These are phyloP conservation scores for Clavulina sp. DNA, from an alignment of 768 basidiomycete species.

Conservation along the genomic window DNA sequence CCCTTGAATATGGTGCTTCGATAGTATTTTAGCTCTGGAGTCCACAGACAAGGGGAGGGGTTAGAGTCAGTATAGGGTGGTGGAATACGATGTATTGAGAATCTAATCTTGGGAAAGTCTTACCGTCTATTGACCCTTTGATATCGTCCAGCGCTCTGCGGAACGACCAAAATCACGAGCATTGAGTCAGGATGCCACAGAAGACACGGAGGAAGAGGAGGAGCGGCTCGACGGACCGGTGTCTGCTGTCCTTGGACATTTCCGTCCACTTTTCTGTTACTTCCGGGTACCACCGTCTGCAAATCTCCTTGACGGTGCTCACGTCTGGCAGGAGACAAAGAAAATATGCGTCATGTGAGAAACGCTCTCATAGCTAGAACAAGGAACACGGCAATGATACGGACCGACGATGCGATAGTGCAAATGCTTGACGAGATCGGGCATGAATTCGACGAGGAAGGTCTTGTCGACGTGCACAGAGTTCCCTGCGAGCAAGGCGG, in stretches of 20 bases:
- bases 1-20: constrained; percentile 63
- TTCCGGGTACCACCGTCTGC: constrained; percentile 40
- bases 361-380: constrained; percentile 23
- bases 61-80: too few relatives aligned
- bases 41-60: background rate
- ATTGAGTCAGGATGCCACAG: background rate
- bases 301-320: constrained; percentile 56
- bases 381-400: background rate
- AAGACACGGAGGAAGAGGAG: background rate
- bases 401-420: constrained; percentile 22
- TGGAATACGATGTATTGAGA: background rate
- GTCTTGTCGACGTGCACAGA: constrained; percentile 67
- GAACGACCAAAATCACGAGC: background rate
- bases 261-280: constrained; percentile 12
- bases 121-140: constrained; percentile 53
- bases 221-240: constrained; percentile 52
- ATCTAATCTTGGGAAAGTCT: background rate
- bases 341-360: background rate
- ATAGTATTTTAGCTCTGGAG: constrained; percentile 62
- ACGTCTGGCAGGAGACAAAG: constrained; percentile 35
- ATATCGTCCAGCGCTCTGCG: constrained; percentile 73
- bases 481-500: constrained; percentile 67
- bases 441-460: constrained; percentile 67
- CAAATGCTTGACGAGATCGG: constrained; percentile 44
- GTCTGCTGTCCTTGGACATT: constrained; percentile 25